Conservation (phyloP, 257 asterid species). For the Solanum rostratum region DNA sequence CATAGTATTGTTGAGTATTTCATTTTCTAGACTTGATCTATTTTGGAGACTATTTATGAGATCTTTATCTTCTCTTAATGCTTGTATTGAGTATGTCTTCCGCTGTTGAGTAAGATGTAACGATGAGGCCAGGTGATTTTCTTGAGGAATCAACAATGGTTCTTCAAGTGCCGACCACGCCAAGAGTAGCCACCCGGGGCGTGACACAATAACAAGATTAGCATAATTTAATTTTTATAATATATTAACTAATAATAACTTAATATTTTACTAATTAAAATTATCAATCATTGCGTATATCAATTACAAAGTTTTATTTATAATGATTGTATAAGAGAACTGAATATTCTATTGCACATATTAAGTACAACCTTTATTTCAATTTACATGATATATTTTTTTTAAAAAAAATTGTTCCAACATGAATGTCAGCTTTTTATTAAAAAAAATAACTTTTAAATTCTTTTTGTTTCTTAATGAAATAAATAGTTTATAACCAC, state of each 20-base stretch:
- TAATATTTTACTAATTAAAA: background rate
- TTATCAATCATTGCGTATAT: background rate
- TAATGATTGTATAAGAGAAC: background rate
- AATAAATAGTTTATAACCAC: background rate
- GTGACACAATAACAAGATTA: too few relatives aligned
- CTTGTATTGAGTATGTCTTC: too few relatives aligned
- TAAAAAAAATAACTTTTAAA: background rate
- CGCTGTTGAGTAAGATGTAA: too few relatives aligned
- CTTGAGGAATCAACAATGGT: too few relatives aligned
- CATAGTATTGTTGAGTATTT: too few relatives aligned
- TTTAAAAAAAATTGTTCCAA: background rate
- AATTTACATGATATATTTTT: background rate
- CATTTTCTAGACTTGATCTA: too few relatives aligned
- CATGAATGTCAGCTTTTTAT: background rate
- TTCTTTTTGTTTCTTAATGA: background rate
- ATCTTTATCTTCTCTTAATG: too few relatives aligned
- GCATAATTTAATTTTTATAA: background rate
- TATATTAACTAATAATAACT: background rate
- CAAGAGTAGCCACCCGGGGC: too few relatives aligned
- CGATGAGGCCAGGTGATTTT: too few relatives aligned
- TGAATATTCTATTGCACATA: background rate
- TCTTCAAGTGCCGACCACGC: too few relatives aligned
- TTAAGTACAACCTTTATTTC: background rate
- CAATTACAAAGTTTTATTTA: background rate
- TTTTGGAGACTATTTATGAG: too few relatives aligned